Percentiles rank a stretch among this genome's conserved stretches.
Conservation (phyloP, 1,284 basidiomycete genomes). For the Cryptococcus sp. region DNA sequence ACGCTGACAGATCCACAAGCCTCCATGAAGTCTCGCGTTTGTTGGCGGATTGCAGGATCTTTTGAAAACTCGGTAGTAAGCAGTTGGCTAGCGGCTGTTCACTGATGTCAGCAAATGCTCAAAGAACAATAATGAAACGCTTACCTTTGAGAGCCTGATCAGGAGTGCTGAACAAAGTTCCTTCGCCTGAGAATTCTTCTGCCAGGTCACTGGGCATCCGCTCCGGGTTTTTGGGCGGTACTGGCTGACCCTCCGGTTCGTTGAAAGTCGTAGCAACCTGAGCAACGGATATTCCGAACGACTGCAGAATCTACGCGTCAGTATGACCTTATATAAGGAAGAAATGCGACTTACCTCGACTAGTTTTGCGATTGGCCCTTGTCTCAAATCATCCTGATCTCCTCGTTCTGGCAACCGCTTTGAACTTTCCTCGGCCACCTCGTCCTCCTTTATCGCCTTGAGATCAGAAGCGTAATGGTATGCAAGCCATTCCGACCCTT, state of each 20-base stretch:
- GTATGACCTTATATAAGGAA: not conserved
- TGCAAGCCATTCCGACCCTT: slow-evolving; percentile 87
- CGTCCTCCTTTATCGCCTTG: slow-evolving; percentile 70
- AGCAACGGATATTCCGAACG: slow-evolving; percentile 43
- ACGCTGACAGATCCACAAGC: slow-evolving; percentile 77
- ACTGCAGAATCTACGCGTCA: slow-evolving; percentile 14
- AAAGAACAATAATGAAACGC: slow-evolving; percentile 1
- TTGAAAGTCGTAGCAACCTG: slow-evolving; percentile 44
- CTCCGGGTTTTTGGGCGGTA: slow-evolving; percentile 42
- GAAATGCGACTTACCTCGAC: slow-evolving; percentile 34
- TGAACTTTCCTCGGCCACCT: slow-evolving; percentile 64
- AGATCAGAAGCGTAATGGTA: slow-evolving; percentile 67
- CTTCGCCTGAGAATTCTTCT: slow-evolving; percentile 45
- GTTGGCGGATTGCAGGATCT: slow-evolving; percentile 83
- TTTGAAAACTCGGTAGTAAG: slow-evolving; percentile 88
- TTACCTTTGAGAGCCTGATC: slow-evolving; percentile 43
- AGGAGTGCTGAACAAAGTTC: slow-evolving; percentile 31
- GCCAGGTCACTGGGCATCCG: slow-evolving; percentile 45
- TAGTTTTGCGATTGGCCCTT: slow-evolving; percentile 45
- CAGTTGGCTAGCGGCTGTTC: slow-evolving; percentile 67
- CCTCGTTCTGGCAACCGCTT: slow-evolving; percentile 41
- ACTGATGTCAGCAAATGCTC: not conserved
- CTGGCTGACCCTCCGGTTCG: slow-evolving; percentile 31
- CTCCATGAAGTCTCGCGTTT: slow-evolving; percentile 77
- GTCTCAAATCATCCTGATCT: slow-evolving; percentile 30